These are phyloP conservation scores for Penicillium oxalicum DNA, from an alignment of 2,329 filamentous ascomycete species.

Conservation along the genomic window DNA sequence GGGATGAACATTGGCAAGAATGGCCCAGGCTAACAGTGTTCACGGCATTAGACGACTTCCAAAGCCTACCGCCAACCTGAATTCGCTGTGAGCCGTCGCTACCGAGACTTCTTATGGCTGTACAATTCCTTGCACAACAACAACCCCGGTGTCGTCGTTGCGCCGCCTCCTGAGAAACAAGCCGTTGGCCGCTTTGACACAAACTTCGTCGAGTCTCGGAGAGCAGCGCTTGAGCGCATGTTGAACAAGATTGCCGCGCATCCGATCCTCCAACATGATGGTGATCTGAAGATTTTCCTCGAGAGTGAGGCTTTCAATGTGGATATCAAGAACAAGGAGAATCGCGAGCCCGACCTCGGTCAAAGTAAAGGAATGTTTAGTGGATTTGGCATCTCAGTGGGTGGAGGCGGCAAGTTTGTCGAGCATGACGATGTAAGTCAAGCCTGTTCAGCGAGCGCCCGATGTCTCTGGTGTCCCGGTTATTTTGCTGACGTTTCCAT, in stretches of 20 bases:
- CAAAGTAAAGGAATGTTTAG: constrained; percentile 94
- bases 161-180: constrained; percentile 95
- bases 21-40: background rate
- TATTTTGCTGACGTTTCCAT: constrained; percentile 17
- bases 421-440: constrained; percentile 85
- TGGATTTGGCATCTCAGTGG: constrained; percentile 71
- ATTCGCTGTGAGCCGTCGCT: constrained; percentile 88
- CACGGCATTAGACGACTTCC: constrained; percentile 67
- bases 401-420: constrained; percentile 77
- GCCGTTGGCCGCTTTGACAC: constrained; percentile 92
- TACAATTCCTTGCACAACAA: constrained; percentile 92
- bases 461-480: background rate
- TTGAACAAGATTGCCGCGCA: constrained; percentile 91
- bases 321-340: constrained; percentile 96
- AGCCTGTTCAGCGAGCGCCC: background rate
- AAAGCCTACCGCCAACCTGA: constrained; percentile 91
- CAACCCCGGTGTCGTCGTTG: constrained; percentile 90
- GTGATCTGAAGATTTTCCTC: constrained; percentile 89
- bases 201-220: constrained; percentile 90
- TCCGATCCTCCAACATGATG: constrained; percentile 84
- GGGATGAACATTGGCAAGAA: background rate
- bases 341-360: constrained; percentile 73
- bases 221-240: constrained; percentile 93
- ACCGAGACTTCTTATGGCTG: constrained; percentile 95
- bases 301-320: constrained; percentile 95